Evolutionary conservation across 768 basidiomycete genomes (phyloP).

Genomic region (Tulasnella sp.): DNA sequence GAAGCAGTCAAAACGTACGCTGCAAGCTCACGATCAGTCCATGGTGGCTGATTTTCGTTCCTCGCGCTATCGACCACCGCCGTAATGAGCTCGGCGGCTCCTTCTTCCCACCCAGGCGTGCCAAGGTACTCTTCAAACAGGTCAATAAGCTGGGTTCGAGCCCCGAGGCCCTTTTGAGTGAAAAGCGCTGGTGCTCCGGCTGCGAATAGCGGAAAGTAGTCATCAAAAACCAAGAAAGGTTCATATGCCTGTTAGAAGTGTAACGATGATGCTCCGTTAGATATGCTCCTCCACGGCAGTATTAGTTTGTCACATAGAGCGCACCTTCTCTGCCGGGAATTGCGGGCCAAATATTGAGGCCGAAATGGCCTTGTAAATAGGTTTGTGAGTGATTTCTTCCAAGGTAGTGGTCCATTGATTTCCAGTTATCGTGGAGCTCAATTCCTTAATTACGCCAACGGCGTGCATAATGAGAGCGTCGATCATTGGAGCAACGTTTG

Average conservation of each 20-base stretch:
- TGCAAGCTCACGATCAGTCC: too few relatives aligned
- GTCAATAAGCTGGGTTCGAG: constrained; percentile 15
- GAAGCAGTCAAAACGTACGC: too few relatives aligned
- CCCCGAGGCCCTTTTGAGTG: constrained; percentile 7
- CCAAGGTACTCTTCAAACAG: neutral
- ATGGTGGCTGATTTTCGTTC: neutral
- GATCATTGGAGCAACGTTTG: constrained; percentile 1
- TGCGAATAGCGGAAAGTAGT: constrained; percentile 30
- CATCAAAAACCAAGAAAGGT: constrained; percentile 35
- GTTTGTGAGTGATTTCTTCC: constrained; percentile 6
- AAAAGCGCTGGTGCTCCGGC: constrained; percentile 29
- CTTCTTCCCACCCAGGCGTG: neutral
- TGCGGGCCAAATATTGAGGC: neutral
- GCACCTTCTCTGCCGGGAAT: too few relatives aligned
- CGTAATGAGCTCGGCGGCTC: neutral
- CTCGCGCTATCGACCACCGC: neutral
- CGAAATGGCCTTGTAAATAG: neutral
- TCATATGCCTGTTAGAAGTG: too few relatives aligned
- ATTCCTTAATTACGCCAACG: neutral
- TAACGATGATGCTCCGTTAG: too few relatives aligned
- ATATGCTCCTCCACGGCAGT: too few relatives aligned
- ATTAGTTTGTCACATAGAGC: too few relatives aligned
- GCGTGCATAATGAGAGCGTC: constrained; percentile 2
- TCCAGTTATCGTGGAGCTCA: neutral
- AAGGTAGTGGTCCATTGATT: neutral